Evolutionary conservation across 2,329 filamentous ascomycete genomes (phyloP).

Genomic region (Xylaria hypoxylon): DNA sequence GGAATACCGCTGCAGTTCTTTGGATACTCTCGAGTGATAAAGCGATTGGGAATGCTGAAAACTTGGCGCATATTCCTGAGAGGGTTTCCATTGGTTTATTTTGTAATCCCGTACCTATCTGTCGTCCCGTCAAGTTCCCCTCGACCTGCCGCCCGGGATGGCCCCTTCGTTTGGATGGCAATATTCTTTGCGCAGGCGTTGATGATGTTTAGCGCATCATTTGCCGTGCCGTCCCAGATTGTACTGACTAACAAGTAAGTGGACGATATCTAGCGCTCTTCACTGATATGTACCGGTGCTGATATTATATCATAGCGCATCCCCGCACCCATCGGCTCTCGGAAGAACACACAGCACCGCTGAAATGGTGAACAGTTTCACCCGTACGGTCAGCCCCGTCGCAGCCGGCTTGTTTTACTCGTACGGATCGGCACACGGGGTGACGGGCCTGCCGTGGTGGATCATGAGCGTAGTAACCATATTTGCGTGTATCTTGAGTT

Average conservation of each 20-base stretch:
- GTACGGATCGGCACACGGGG: slow-evolving; percentile 30
- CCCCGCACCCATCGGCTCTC: slow-evolving; percentile 30
- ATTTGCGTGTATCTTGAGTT: slow-evolving; percentile 26
- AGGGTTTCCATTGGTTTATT: slow-evolving; percentile 32
- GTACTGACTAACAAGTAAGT: slow-evolving; percentile 36
- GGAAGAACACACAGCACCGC: slow-evolving; percentile 31
- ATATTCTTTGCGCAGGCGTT: slow-evolving; percentile 28
- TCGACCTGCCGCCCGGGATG: slow-evolving; percentile 22
- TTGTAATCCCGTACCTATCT: slow-evolving; percentile 32
- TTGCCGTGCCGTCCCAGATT: slow-evolving; percentile 32
- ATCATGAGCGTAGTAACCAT: slow-evolving; percentile 28
- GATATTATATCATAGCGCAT: slow-evolving; percentile 10
- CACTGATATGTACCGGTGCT: background rate
- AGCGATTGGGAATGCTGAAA: slow-evolving; percentile 27
- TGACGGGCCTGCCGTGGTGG: slow-evolving; percentile 25
- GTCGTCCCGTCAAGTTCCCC: slow-evolving; percentile 28
- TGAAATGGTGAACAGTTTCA: slow-evolving; percentile 33
- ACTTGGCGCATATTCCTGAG: slow-evolving; percentile 32
- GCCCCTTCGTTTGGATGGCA: slow-evolving; percentile 28
- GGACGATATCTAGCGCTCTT: background rate
- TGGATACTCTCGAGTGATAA: slow-evolving; percentile 27
- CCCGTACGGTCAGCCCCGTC: slow-evolving; percentile 29
- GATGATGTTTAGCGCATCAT: slow-evolving; percentile 31
- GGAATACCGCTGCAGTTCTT: slow-evolving; percentile 31
- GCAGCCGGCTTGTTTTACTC: slow-evolving; percentile 30